Evolutionary conservation across 352 stramenopile genomes (phyloP).

Genomic region (Poterioochromonas sp.): DNA sequence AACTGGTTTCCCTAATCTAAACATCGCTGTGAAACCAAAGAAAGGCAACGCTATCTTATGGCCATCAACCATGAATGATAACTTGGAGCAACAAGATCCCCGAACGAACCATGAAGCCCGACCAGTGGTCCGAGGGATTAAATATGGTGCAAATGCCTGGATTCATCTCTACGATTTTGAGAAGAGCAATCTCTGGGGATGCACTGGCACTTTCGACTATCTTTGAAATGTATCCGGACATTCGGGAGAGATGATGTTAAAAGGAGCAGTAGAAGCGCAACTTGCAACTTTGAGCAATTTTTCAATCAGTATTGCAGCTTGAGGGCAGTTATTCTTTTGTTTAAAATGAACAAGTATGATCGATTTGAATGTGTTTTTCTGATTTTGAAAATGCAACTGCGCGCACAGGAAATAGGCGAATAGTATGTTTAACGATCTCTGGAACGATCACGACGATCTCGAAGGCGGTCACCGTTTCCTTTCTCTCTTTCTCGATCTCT

Average conservation of each 20-base stretch:
- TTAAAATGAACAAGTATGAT: no score
- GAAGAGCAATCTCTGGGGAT: slow-evolving; percentile 37
- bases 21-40: slow-evolving; percentile 35
- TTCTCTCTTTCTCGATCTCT: no score
- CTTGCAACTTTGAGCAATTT: no score
- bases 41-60: slow-evolving; percentile 56
- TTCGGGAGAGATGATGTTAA: no score
- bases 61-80: slow-evolving; percentile 52
- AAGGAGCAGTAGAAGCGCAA: no score
- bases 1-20: slow-evolving; percentile 40
- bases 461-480: background rate
- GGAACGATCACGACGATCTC: background rate
- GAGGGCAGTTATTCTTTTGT: no score
- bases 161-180: slow-evolving; percentile 57
- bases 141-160: slow-evolving; percentile 61
- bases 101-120: slow-evolving; percentile 57
- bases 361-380: no score
- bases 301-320: no score
- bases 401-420: no score
- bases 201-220: slow-evolving; percentile 37
- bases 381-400: no score
- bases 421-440: no score
- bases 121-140: slow-evolving; percentile 51
- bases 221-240: background rate
- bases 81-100: slow-evolving; percentile 50